Evolutionary conservation across 345 rosid species (phyloP).

Genomic region (Gynandropsis gynandra): DNA sequence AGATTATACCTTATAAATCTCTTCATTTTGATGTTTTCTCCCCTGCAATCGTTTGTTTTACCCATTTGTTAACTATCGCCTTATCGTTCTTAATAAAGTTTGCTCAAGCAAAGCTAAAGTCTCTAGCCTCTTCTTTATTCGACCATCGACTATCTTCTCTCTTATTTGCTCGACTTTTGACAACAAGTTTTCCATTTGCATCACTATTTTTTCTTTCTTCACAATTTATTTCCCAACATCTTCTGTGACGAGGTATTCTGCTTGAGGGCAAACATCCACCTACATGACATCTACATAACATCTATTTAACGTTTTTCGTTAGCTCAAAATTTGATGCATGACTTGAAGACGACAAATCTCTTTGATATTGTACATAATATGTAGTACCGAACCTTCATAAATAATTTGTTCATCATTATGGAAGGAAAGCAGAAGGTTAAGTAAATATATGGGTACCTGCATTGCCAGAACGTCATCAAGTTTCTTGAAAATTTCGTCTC

Average conservation of each 20-base stretch:
- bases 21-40: constrained; percentile 87
- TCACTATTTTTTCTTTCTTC: constrained; percentile 79
- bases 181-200: constrained; percentile 90
- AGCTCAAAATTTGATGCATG: too few relatives aligned
- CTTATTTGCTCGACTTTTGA: constrained; percentile 90
- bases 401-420: too few relatives aligned
- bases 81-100: constrained; percentile 89
- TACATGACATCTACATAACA: not conserved
- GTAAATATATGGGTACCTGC: constrained; percentile 35
- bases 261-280: constrained; percentile 93
- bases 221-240: constrained; percentile 76
- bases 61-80: constrained; percentile 73
- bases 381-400: too few relatives aligned
- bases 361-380: too few relatives aligned
- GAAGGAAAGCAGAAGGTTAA: too few relatives aligned
- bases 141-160: constrained; percentile 83
- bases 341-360: too few relatives aligned
- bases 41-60: constrained; percentile 89
- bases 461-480: constrained; percentile 88
- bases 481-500: constrained; percentile 90
- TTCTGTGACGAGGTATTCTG: constrained; percentile 66
- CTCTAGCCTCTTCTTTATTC: constrained; percentile 81
- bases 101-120: constrained; percentile 91
- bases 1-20: constrained; percentile 82
- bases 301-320: too few relatives aligned